These are phyloP conservation scores for Neonothopanus nambi DNA, from an alignment of 1,284 basidiomycete species.

Conservation along the genomic window DNA sequence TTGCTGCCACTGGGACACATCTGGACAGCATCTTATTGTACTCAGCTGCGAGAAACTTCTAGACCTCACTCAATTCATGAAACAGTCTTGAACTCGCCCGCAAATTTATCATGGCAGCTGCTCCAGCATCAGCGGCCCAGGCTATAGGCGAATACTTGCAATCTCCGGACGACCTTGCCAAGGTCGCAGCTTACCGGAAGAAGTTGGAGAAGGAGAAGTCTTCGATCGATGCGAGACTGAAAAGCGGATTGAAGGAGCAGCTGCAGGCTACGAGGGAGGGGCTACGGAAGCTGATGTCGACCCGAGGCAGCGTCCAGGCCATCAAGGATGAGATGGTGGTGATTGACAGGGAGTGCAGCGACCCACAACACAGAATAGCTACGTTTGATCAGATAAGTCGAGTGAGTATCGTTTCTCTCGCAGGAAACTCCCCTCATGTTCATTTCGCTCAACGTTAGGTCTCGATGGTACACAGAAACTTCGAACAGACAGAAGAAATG, in stretches of 20 bases:
- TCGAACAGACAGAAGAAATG: constrained; percentile 94
- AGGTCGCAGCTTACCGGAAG: constrained; percentile 87
- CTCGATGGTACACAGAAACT: constrained; percentile 93
- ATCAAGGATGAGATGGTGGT: constrained; percentile 93
- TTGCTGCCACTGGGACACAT: too few species aligned
- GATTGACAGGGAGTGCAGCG: constrained; percentile 78
- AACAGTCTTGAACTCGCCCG: too few species aligned
- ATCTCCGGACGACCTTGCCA: constrained; percentile 91
- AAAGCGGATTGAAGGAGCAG: constrained; percentile 92
- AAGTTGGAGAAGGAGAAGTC: constrained; percentile 97
- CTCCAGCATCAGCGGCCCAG: constrained; percentile 76
- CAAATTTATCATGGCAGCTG: constrained; percentile 38
- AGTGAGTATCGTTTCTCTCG: constrained; percentile 46
- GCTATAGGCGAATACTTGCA: constrained; percentile 86
- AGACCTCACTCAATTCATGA: too few species aligned
- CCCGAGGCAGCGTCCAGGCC: constrained; percentile 79
- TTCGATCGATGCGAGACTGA: constrained; percentile 91
- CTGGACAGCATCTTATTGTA: neutral
- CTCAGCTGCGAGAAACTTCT: neutral
- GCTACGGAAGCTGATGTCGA: constrained; percentile 81
- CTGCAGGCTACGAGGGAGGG: constrained; percentile 91
- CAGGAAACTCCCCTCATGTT: constrained; percentile 1
- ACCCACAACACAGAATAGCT: constrained; percentile 70
- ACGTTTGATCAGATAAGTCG: constrained; percentile 93
- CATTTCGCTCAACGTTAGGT: constrained; percentile 52